Evolutionary conservation across 2,329 filamentous ascomycete genomes (phyloP), one percentile per base, ranked within the genome.

Genomic region (Ophiostoma fasciatum): DNA sequence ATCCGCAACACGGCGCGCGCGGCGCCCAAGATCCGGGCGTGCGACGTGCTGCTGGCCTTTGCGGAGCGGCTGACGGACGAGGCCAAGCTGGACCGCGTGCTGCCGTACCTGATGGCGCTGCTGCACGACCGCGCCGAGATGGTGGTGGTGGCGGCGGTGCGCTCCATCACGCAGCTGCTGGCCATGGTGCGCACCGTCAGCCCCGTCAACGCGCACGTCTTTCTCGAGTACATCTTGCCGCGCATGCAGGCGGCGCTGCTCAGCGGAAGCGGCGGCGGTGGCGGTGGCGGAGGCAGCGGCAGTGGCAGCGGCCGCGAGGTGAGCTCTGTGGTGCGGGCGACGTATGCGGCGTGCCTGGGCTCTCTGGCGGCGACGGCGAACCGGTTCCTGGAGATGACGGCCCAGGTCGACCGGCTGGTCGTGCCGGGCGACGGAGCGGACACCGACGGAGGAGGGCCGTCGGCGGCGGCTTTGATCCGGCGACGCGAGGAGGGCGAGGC

Each of bases 1-100:
- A 58, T 98, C 45, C 74, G 90, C 42, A 94, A 87, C 41, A 94
- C 88, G 12, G 83, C 85, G 5, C 78, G 88, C 47, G 75, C 87
- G 4, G 79, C 83, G n/a, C 83, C 88, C 19, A 79, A 84, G 46
- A 67, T 94, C 28, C 77, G 84, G 47, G 90, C 84, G 1, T 93
- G 90, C 50, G 90, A 98, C 53, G 68, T 98, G 28, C 66, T 98
- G 32, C 61, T 98, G 33, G 88, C 88, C 3, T 94, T 98, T 54
- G 77, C 87, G 0, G 87, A 96, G 57, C 71, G 82, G 40, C 59
- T 96, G 18, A 93, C 88, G 0, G 92, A 98, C 52, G 90, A 98
- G 58, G 87, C 87, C 4, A 96, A 94, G 55, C 64, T 98, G 33
- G 92, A 98, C 55, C 75, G 90, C 33, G 81, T 96, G 18, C 61